Conservation (phyloP, 2,329 filamentous ascomycete species). For the Penicillium janthinellum region DNA sequence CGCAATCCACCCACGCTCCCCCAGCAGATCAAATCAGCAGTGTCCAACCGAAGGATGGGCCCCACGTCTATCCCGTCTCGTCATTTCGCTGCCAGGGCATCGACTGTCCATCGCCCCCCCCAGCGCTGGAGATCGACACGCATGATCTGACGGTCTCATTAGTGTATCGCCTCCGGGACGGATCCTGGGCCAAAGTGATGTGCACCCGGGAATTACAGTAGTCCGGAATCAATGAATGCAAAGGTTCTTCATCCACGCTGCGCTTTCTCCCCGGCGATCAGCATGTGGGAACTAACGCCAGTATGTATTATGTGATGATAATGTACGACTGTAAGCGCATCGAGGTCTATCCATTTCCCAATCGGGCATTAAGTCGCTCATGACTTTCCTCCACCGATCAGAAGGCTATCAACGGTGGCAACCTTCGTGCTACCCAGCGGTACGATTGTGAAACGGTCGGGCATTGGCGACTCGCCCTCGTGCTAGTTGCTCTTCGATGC, state of each 20-base stretch:
- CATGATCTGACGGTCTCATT: slow-evolving; percentile 10
- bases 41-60: neutral
- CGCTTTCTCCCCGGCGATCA: slow-evolving; percentile 11
- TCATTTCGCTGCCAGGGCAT: slow-evolving; percentile 22
- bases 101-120: slow-evolving; percentile 1
- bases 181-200: neutral
- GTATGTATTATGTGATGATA: too few relatives aligned
- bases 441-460: slow-evolving; percentile 28
- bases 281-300: slow-evolving; percentile 16
- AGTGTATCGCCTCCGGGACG: neutral
- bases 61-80: slow-evolving; percentile 24
- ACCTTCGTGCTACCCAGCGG: slow-evolving; percentile 20
- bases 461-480: slow-evolving; percentile 15
- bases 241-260: too few relatives aligned
- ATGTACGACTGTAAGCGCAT: neutral
- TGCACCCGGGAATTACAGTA: neutral
- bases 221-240: neutral
- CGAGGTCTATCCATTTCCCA: slow-evolving; percentile 19
- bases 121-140: slow-evolving; percentile 16
- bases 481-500: neutral
- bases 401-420: slow-evolving; percentile 26
- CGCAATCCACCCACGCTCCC: neutral
- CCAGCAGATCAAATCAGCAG: neutral
- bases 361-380: slow-evolving; percentile 14
- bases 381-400: slow-evolving; percentile 21